Percentiles rank a stretch among this genome's conserved stretches.
Conservation (phyloP, 2,329 filamentous ascomycete species). For the Dactylellina cionopaga region DNA sequence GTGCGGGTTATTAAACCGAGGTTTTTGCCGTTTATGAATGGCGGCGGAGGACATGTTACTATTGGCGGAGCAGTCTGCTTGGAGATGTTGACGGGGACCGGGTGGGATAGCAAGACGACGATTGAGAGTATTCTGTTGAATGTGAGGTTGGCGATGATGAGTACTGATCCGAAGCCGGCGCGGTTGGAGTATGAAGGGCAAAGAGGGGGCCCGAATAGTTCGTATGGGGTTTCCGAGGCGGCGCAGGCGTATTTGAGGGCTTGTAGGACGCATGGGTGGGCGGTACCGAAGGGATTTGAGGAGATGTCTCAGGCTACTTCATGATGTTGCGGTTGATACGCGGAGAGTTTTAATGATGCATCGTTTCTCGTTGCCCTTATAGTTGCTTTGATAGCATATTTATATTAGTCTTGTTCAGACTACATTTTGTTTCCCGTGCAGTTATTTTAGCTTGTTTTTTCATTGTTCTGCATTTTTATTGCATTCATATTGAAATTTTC, state of each 20-base stretch:
- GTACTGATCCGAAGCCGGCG: constrained; percentile 72
- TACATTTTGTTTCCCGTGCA: neutral
- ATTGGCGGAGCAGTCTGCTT: constrained; percentile 78
- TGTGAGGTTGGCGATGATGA: constrained; percentile 79
- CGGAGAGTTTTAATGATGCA: constrained; percentile 45
- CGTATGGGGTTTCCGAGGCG: constrained; percentile 76
- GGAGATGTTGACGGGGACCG: constrained; percentile 79
- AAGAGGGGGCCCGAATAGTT: constrained; percentile 1
- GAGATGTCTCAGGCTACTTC: constrained; percentile 30
- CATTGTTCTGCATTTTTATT: neutral
- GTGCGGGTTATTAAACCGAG: constrained; percentile 82
- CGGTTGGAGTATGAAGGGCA: constrained; percentile 65
- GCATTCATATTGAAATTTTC: neutral
- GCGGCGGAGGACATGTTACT: constrained; percentile 88
- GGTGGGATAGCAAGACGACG: constrained; percentile 78
- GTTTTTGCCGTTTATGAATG: constrained; percentile 75
- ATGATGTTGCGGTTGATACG: constrained; percentile 61
- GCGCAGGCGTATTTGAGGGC: constrained; percentile 77
- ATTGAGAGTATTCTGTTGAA: constrained; percentile 85
- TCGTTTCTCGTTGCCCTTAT: neutral
- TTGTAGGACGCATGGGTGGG: constrained; percentile 76
- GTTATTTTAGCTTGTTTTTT: constrained; percentile 5
- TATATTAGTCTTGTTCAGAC: neutral
- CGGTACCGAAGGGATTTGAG: constrained; percentile 71
- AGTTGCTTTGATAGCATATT: neutral